Evolutionary conservation across 2,329 filamentous ascomycete genomes (phyloP).

Genomic region (Trichoderma sp.): DNA sequence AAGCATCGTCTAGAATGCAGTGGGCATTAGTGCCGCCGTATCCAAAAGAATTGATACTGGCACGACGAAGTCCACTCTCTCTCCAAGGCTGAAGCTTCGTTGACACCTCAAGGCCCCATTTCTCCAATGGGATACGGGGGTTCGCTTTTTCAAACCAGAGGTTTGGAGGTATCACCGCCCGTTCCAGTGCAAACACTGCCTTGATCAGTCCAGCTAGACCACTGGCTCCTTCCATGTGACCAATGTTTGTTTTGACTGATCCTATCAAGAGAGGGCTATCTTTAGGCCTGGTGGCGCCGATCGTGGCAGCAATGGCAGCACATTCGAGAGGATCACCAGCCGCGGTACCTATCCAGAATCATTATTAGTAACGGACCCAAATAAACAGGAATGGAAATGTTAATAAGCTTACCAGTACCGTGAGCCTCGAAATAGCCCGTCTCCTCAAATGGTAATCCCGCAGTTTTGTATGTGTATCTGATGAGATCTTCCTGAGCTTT

Average conservation of each 20-base stretch:
- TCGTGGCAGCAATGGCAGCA: neutral
- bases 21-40: constrained; percentile 18
- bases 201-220: neutral
- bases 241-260: neutral
- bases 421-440: constrained; percentile 12
- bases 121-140: constrained; percentile 11
- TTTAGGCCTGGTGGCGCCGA: neutral
- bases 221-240: neutral
- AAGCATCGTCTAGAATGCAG: neutral
- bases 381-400: too few relatives aligned
- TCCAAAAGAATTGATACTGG: constrained; percentile 38
- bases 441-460: neutral
- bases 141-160: neutral
- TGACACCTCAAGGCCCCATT: constrained; percentile 25
- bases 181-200: neutral
- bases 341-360: too few relatives aligned
- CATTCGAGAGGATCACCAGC: too few relatives aligned
- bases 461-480: neutral
- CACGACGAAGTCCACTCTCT: constrained; percentile 21
- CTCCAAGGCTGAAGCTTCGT: constrained; percentile 22
- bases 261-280: neutral
- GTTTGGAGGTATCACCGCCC: constrained; percentile 2
- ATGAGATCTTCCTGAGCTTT: neutral
- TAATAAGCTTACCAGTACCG: neutral
- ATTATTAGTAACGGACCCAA: too few relatives aligned